Evolutionary conservation across 169 alveolate genomes (phyloP), one percentile per base, ranked within the genome.

Genomic region (Eimeria praecox): DNA sequence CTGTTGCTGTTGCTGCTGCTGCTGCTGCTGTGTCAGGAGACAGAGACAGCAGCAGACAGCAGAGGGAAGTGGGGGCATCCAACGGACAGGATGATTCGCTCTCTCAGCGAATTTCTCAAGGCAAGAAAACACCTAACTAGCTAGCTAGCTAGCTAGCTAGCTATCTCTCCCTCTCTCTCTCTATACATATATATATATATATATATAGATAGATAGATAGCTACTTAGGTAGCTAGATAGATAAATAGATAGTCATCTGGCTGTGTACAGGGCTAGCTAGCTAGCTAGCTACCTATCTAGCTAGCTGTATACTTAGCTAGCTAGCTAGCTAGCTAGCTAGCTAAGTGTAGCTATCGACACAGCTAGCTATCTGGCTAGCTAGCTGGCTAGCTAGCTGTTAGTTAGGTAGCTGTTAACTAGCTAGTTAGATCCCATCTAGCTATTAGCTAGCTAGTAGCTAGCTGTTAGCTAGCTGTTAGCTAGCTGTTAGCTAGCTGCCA

Each of bases 31-130:
- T 27, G 20, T 8, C 66, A 56, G 80, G 66, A 59, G 82, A 38
- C 80, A 38, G 62, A 22, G 33, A 62, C 93, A 38, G 82, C 93
- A 56, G 93, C 62, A 86, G 80, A 62, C 49, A 86, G 80, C 40
- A 33, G 42, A 38, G 80, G 82, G 64, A 12, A 9, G 5, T 52
- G 73, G 73, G 42, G 90, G 71, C 64, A 20, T 0, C 54, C 40
- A 20, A 75, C 66, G 49, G 49, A 52, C 30, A n/a, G 52, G 42
- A 40, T 82, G 46, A 75, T 49, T 52, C 10, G 14, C 44, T 44
- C 90, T 38, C 71, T 82, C 22, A 40, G 66, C 40, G 52, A n/a
- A 1, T 82, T 82, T 46, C 56, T 82, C 3, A 82, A 82, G 90
- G 90, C 90, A 56, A 56, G 90, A 52, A 52, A 66, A 35, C 75